These are phyloP conservation scores for Zasmidium angulare DNA, from an alignment of 2,329 filamentous ascomycete genomes.

Conservation along the genomic window DNA sequence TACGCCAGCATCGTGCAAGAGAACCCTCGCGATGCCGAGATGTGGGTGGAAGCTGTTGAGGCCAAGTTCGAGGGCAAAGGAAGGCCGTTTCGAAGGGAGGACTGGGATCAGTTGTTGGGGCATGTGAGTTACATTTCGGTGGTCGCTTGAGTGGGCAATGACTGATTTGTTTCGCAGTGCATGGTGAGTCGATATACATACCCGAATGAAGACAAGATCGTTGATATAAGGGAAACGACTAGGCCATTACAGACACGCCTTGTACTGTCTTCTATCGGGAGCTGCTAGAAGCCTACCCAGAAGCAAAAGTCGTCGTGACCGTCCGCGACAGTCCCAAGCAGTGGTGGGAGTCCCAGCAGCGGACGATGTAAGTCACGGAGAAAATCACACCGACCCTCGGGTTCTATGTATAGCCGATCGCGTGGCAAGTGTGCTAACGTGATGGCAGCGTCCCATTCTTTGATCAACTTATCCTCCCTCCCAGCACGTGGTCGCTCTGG, in stretches of 20 bases:
- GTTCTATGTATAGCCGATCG: too few species aligned
- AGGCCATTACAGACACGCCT: not conserved
- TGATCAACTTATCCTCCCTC: not conserved
- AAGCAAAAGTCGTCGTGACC: conserved; percentile 15
- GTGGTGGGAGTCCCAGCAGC: not conserved
- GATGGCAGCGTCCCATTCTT: not conserved
- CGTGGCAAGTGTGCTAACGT: too few species aligned
- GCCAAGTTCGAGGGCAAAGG: conserved; percentile 5
- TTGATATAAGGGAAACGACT: not conserved
- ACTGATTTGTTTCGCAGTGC: not conserved
- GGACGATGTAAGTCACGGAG: too few species aligned
- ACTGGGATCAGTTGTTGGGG: conserved; percentile 6
- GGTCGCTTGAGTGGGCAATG: not conserved
- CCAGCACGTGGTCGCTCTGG: not conserved
- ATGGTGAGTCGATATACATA: too few species aligned
- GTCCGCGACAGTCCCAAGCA: not conserved
- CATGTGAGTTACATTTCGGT: conserved; percentile 22
- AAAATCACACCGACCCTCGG: too few species aligned
- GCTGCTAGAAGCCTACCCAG: not conserved
- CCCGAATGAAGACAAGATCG: too few species aligned
- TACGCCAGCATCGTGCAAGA: not conserved
- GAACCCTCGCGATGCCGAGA: conserved; percentile 1
- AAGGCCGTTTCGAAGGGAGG: not conserved
- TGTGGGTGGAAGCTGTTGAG: conserved; percentile 2
- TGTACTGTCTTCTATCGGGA: not conserved